Evolutionary conservation across 306 rosid genomes (phyloP), one percentile per base, ranked within the genome.

Genomic region (Sechiopsis laciniata): DNA sequence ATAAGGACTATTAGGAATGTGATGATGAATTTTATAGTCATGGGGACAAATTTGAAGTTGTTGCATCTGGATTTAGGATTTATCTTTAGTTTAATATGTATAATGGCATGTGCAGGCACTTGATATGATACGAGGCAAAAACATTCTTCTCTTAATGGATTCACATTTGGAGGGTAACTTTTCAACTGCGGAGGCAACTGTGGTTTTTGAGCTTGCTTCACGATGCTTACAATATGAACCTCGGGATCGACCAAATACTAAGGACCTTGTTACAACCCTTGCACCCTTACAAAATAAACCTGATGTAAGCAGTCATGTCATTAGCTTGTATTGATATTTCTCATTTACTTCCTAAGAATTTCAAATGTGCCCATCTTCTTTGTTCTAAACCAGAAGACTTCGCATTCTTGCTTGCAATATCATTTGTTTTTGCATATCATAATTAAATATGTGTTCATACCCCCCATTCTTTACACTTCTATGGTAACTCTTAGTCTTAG

Each of bases 141-240:
- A 90, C 81, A 86, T 79, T 75, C 86, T 78, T 72, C 86, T 84
- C 59, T 81, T 90, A 15, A 90, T 90, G 91, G 96, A 90, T 83
- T 90, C 96, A 24, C 96, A 90, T 76, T 85, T 90, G 86, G 96
- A 88, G 83, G 94, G 96, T 26, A 88, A 88, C 40, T 90, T 84
- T 71, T 90, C 88, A 71, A 83, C 84, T 12, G 91, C 82, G 26
- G 94, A 88, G 82, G 96, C 96, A 53, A 88, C 87, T 22, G 91
- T 88, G 71, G 94, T 88, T 80, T 84, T 90, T 78, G 88, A 80
- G 73, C 89, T 90, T 56, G 94, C 94, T 52, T 88, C 96, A 29
- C 77, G 75, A 46, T 90, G 94, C 82, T 83, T 90, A 83, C 94
- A 86, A 76, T 86, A 80, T 62, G 91, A 90, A 77, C 96, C 96